Evolutionary conservation across 345 rosid genomes (phyloP), one percentile per base, ranked within the genome.

Genomic region (Salix suchowensis): DNA sequence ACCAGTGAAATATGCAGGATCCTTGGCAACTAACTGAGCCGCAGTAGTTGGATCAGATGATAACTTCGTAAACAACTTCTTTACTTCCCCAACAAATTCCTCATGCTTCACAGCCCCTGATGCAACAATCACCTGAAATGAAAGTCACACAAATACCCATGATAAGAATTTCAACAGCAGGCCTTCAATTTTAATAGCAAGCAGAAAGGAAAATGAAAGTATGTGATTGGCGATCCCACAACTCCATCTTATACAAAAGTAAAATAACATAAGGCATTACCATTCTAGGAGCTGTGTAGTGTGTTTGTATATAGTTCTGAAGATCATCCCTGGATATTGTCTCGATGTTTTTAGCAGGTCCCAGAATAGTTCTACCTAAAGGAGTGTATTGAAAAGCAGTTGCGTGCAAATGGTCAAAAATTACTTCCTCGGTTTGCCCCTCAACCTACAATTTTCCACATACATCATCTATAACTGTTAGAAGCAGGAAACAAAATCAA

Each of bases 91-190:
- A 82, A 96, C 98, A 83, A 96, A 64, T 67, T 96, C 98, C 79
- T 96, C 99, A 69, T 96, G 99, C 84, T 92, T 96, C 74, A 94
- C 97, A 83, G 98, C 99, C 82, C 99, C 99, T 74, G 97, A 85
- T 82, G 97, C 98, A 79, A 92, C 87, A 80, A 96, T 89, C 40
- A 96, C 95, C 99, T 96, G 84, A 74, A 82, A 78, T 34, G 40
- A 55, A 76, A 76, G 78, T 73, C 70, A 44, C 44, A 40, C 40
- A 15, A 24, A 76, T 10, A n/a, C 50, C 16, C 37, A 71, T 14
- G 2, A 48, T 26, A 74, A 28, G 68, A 58, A 62, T 46, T n/a
- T 62, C 16, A 48, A 68, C 65, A 67, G 3, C 30, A 24, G 26
- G 15, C 23, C 15, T 39, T 3, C 16, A 50, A 66, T 18, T 15